A percentile compares a stretch with the other conserved stretches of the same genome.
Conservation (phyloP, 495 filamentous ascomycete species). For the Penicillium alfredii region DNA sequence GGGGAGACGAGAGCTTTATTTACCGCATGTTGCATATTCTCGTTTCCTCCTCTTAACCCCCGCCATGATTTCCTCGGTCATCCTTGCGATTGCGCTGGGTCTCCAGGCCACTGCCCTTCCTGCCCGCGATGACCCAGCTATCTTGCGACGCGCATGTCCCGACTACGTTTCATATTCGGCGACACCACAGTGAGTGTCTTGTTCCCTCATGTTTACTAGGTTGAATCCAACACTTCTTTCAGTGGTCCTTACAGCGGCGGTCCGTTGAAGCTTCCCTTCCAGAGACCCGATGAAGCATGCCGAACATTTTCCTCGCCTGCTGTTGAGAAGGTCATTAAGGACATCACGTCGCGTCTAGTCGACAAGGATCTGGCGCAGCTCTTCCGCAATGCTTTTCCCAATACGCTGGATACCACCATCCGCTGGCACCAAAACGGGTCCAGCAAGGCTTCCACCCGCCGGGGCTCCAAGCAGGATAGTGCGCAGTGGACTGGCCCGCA, state of each 20-base stretch:
- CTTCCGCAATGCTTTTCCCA: constrained; percentile 97
- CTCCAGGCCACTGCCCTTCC: constrained; percentile 19
- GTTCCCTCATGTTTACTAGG: neutral
- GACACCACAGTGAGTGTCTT: constrained; percentile 37
- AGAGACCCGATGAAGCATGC: constrained; percentile 73
- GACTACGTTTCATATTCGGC: constrained; percentile 46
- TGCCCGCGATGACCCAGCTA: constrained; percentile 24
- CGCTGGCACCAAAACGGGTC: constrained; percentile 59
- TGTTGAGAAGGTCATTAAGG: constrained; percentile 81
- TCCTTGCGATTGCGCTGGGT: constrained; percentile 23
- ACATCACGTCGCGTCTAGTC: constrained; percentile 71
- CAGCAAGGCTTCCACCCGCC: constrained; percentile 21
- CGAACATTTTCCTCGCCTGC: constrained; percentile 80
- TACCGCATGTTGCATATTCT: no score
- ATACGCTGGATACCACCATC: constrained; percentile 91
- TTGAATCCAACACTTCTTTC: constrained; percentile 2
- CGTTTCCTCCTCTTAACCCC: constrained; percentile 1
- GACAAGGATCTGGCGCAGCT: constrained; percentile 86
- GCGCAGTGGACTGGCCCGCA: constrained; percentile 76
- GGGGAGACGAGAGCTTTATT: no score
- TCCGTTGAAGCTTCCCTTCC: constrained; percentile 76
- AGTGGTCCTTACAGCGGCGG: constrained; percentile 77
- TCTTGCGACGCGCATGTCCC: constrained; percentile 43
- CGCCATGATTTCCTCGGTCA: constrained; percentile 16
- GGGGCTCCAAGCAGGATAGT: constrained; percentile 42